Base-by-base conservation (phyloP, 352 stramenopile genomes). In the Globisporangium solare region DNA sequence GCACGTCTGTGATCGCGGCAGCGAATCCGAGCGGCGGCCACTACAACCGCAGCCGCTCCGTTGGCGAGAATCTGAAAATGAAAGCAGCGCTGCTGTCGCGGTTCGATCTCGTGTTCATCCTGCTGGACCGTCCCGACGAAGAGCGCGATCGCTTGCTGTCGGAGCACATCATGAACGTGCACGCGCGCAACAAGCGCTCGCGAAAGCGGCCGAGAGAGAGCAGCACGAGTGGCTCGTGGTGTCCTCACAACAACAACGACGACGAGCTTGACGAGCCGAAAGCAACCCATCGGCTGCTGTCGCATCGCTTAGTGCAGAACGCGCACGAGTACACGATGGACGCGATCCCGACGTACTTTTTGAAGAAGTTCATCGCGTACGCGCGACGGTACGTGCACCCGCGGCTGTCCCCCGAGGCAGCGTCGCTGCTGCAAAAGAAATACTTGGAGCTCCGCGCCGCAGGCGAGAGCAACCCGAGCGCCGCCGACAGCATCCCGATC, bases 301-400 rank as follows among this genome's bases (percentile, higher is more conserved):
- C 74, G n/a, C 73, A 82, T 41, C 78, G 78, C 10, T 60, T 88
- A 47, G 56, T 68, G 15, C 60, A 74, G 42, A 88, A 86, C 32
- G 76, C 70, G 18, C 49, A 67, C 21, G 65, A 80, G 56, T 79
- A 72, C 51, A 77, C 61, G 20, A 72, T 71, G 59, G 58, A 67
- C 7, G 64, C 74, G 20, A 89, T 89, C 53, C 73, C 79, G 21
- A 64, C 83, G 2, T 85, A 86, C 58, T 86, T 98, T 31, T 69
- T 99, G 40, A 85, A 96, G 53, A 98, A 98, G 64, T 99, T 99
- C 68, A 96, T 99, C 60, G 86, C 96, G 0, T 99, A 99, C 68
- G 94, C 94, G n/a, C 74, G 91, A 46, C 86, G 95, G 17, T 98
- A 98, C 68, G 97, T 96, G 47, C 86, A 96, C 58, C 97, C 97